Base-by-base conservation (phyloP, 2,329 filamentous ascomycete species). In the Penicillium corylophilum region DNA sequence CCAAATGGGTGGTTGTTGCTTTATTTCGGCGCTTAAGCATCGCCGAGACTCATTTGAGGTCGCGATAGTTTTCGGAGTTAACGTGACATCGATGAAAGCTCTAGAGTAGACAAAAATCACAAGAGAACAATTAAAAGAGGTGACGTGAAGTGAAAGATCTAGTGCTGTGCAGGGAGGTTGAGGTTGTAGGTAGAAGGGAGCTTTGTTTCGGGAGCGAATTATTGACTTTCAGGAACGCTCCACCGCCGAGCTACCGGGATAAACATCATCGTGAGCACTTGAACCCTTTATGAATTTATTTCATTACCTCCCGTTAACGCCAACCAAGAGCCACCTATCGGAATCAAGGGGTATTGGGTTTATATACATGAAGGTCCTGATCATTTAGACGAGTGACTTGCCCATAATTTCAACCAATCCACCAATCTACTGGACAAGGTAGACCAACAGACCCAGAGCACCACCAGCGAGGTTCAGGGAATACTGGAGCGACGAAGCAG, bases 361-460 rank as follows among this genome's bases (percentile, higher is more conserved):
- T 61, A 63, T 63, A 53, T 61, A 64, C 61, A 63, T 44, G 50
- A 56, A 54, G 49, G 31, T 52, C 40, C 29, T 47, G 39, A 22
- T 16, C 40, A 23, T 42, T 29, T 48, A 40, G 50, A 48, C 39
- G 40, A 58, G 23, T 26, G 38, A 51, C 49, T 41, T 22, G 42
- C 12, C 18, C 28, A 42, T 23, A 43, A 24, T 15, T 23, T 41
- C 28, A 38, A 35, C 22, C 16, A 15, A 35, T 5, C 28, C 15
- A 20, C 40, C 10, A 20, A 18, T 49, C 49, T 50, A 64, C 57
- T 66, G 55, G 18, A 56, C 62, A 6, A 72, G 53, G 50, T 68
- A 69, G 40, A 65, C 59, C 38, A 73, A 56, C 6, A 70, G 62
- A 23, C 63, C 69, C n/a, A 69, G 55, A 1, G 65, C 65, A n/a